These are phyloP conservation scores for Diaporthe citrichinensis DNA, from an alignment of 2,329 filamentous ascomycete genomes.

Conservation along the genomic window DNA sequence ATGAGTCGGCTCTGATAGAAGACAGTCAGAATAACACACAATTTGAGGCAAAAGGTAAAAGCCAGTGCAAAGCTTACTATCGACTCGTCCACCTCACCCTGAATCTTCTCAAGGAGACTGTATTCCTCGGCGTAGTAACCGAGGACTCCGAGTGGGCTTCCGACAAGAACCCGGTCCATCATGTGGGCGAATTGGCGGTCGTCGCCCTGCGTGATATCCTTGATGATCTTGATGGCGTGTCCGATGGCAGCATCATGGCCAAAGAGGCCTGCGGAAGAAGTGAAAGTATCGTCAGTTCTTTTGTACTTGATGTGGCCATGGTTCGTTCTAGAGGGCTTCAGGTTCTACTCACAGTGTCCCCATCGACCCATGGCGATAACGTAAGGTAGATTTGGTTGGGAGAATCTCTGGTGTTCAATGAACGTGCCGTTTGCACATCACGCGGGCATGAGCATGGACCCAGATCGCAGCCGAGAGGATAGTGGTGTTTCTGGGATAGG, in stretches of 20 bases:
- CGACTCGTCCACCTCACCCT: not conserved
- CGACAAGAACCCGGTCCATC: not conserved
- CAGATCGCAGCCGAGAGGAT: not conserved
- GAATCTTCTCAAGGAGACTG: not conserved
- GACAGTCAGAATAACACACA: not conserved
- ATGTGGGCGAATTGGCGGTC: constrained; percentile 9
- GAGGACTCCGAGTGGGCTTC: not conserved
- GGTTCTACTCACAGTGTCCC: constrained; percentile 23
- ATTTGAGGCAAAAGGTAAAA: not conserved
- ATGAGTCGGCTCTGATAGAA: not conserved
- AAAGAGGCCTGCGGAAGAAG: constrained; percentile 17
- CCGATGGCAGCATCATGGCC: constrained; percentile 30
- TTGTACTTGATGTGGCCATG: not conserved
- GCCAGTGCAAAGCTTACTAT: not conserved
- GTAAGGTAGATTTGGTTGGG: not conserved
- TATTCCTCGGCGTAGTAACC: not conserved
- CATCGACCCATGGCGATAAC: constrained; percentile 34
- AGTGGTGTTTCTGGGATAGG: not conserved
- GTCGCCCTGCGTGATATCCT: not conserved
- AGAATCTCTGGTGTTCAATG: not conserved
- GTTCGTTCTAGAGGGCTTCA: not conserved
- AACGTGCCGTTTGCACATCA: not conserved
- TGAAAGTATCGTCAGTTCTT: not conserved
- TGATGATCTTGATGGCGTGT: not conserved
- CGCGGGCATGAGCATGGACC: not conserved